A percentile compares a stretch with the other conserved stretches of the same genome.
Evolutionary conservation across 148 eudicot genomes (phyloP).

Genomic region (Diospyros kaki): DNA sequence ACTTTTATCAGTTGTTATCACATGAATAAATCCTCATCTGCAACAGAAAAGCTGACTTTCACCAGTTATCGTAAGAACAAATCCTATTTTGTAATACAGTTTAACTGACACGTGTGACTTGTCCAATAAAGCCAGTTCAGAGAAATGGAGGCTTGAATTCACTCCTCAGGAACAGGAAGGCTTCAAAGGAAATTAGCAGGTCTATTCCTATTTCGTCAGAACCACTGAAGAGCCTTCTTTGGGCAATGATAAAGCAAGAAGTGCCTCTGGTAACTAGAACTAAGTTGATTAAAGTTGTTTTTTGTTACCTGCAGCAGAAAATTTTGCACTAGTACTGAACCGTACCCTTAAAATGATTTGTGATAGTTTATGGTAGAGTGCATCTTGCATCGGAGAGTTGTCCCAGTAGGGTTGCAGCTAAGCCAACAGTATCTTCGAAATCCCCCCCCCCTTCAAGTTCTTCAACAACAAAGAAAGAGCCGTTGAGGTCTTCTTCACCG

Average conservation of each 20-base stretch:
- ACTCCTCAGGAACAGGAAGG: slow-evolving; percentile 24
- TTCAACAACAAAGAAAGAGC: slow-evolving; percentile 27
- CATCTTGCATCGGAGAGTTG: slow-evolving; percentile 27
- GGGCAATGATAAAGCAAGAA: slow-evolving; percentile 38
- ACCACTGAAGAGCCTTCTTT: slow-evolving; percentile 43
- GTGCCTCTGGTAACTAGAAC: slow-evolving; percentile 23
- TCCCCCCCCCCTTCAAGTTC: slow-evolving; percentile 39
- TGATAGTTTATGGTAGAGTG: slow-evolving; percentile 41
- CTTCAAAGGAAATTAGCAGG: slow-evolving; percentile 35
- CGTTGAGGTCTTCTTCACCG: slow-evolving; percentile 39
- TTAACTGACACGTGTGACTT: slow-evolving; percentile 18
- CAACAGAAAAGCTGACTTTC: too few relatives aligned
- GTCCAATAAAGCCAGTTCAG: slow-evolving; percentile 33
- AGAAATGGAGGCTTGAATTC: slow-evolving; percentile 35
- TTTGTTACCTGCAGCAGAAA: not conserved
- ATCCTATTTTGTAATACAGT: not conserved
- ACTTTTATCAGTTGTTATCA: too few relatives aligned
- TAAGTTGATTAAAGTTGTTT: not conserved
- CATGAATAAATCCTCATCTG: too few relatives aligned
- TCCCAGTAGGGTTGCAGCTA: slow-evolving; percentile 40
- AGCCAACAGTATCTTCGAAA: slow-evolving; percentile 25
- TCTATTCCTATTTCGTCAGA: slow-evolving; percentile 25
- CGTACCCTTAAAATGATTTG: slow-evolving; percentile 13
- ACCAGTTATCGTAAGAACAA: not conserved
- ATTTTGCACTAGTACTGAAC: not conserved